These are phyloP conservation scores for Silene coronaria DNA, from an alignment of 179 eudicot species.

Conservation along the genomic window DNA sequence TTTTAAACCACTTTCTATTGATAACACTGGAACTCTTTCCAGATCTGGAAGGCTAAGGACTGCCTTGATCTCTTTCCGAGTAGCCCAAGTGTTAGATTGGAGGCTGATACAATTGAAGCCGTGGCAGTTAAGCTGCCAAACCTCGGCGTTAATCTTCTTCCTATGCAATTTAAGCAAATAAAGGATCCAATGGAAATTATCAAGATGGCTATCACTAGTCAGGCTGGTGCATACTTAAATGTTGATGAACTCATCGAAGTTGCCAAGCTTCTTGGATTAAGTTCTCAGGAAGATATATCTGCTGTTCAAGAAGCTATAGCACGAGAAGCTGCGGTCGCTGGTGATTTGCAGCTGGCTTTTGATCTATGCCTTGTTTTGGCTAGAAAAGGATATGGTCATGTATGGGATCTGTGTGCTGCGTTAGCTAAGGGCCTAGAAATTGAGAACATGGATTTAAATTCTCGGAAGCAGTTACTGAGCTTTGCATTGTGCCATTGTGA, in stretches of 20 bases:
- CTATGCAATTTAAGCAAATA: slow-evolving; percentile 86
- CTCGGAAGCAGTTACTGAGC: slow-evolving; percentile 79
- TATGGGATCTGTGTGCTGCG: slow-evolving; percentile 98
- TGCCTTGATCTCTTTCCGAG: slow-evolving; percentile 80
- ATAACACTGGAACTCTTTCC: slow-evolving; percentile 24
- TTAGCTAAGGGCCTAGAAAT: slow-evolving; percentile 87
- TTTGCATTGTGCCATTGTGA: slow-evolving; percentile 98
- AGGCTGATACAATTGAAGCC: slow-evolving; percentile 86
- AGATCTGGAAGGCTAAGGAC: slow-evolving; percentile 99
- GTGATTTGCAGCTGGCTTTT: slow-evolving; percentile 85
- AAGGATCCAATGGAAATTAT: slow-evolving; percentile 93
- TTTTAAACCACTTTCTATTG: neutral
- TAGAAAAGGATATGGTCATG: slow-evolving; percentile 77
- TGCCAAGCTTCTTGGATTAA: slow-evolving; percentile 91
- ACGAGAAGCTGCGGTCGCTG: slow-evolving; percentile 97
- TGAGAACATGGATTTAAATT: slow-evolving; percentile 69
- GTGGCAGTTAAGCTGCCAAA: slow-evolving; percentile 83
- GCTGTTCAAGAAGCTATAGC: slow-evolving; percentile 93
- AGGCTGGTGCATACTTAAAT: slow-evolving; percentile 81
- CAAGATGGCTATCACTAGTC: slow-evolving; percentile 83
- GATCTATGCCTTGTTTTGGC: slow-evolving; percentile 86
- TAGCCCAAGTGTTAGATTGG: slow-evolving; percentile 73
- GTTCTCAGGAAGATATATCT: slow-evolving; percentile 76
- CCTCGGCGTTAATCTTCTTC: slow-evolving; percentile 83
- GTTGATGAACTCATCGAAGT: slow-evolving; percentile 89